Evolutionary conservation across 805 yeast species (phyloP), one percentile per base, ranked within the genome.

Genomic region (Starmera dryadoides): DNA sequence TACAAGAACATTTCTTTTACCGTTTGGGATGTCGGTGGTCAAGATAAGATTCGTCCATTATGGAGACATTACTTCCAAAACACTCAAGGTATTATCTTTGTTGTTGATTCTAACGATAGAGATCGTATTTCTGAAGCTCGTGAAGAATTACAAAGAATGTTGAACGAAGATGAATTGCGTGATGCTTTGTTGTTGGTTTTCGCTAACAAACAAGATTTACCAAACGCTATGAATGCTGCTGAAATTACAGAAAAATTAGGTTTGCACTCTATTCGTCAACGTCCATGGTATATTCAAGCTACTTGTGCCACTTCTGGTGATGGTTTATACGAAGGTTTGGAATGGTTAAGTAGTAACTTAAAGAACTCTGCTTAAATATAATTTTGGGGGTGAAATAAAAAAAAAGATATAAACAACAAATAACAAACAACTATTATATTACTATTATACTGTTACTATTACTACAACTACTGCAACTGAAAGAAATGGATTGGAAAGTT

Each of bases 11-110:
- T 88, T 67, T 83, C 95, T 33, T 88, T 88, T 73, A 87, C 96
- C 44, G 96, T 88, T 49, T 88, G 97, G 98, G 98, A 91, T 79
- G 96, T 89, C 56, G 98, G 98, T 84, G 98, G 98, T 79, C 98
- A 91, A 75, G 96, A 88, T 69, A 89, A 89, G 73, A 91, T 91
- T 62, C 86, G 98, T 73, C 96, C 98, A 44, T 75, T 91, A 68
- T 91, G 98, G 98, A 85, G 97, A 79, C 95, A 91, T 71, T 91
- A 91, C 68, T 91, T 81, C 86, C 96, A 91, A 72, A 91, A 91
- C 78, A 88, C 97, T 46, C 97, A 91, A 70, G 97, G 97, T 74
- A 86, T 91, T 63, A 89, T 91, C 65, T 91, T 89, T 63, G 98
- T 91, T 48, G 96, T 91, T 55, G 98, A 91, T 74, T 86, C 96